Evolutionary conservation across 164 flowering plant species (phyloP).

Genomic region (Dillenia turbinata): DNA sequence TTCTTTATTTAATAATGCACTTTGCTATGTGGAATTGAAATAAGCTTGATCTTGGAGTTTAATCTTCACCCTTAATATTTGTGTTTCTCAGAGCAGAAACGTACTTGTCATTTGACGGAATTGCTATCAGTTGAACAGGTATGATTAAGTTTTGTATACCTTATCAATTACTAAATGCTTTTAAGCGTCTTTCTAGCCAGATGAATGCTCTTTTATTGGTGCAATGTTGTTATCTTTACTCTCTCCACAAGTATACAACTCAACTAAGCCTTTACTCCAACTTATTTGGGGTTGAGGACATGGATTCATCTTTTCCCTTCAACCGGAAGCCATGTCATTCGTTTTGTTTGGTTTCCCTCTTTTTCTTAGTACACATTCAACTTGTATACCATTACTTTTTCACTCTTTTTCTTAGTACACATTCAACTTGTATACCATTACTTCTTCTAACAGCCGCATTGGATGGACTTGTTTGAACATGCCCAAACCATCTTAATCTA

Average conservation of each 20-base stretch:
- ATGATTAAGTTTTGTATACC: slow-evolving; percentile 7
- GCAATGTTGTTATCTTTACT: neutral
- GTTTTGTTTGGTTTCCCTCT: no score
- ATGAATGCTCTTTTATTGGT: neutral
- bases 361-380: no score
- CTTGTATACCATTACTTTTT: no score
- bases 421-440: no score
- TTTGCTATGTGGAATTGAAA: neutral
- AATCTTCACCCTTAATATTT: slow-evolving; percentile 6
- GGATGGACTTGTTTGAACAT: no score
- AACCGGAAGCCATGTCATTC: no score
- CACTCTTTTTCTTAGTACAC: no score
- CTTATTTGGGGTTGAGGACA: no score
- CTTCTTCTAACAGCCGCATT: no score
- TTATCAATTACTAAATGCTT: neutral
- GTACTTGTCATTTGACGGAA: slow-evolving; percentile 30
- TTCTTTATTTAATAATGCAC: neutral
- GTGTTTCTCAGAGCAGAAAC: slow-evolving; percentile 42
- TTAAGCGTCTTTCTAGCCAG: neutral
- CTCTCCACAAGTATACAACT: neutral
- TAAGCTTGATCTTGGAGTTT: slow-evolving; percentile 6
- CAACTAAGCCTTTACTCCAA: neutral
- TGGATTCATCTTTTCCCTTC: no score
- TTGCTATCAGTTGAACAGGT: slow-evolving; percentile 53
- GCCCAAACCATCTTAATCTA: no score